Evolutionary conservation across 2,329 filamentous ascomycete genomes (phyloP), one percentile per base, ranked within the genome.

Genomic region (Chrysosporium queenslandicum): DNA sequence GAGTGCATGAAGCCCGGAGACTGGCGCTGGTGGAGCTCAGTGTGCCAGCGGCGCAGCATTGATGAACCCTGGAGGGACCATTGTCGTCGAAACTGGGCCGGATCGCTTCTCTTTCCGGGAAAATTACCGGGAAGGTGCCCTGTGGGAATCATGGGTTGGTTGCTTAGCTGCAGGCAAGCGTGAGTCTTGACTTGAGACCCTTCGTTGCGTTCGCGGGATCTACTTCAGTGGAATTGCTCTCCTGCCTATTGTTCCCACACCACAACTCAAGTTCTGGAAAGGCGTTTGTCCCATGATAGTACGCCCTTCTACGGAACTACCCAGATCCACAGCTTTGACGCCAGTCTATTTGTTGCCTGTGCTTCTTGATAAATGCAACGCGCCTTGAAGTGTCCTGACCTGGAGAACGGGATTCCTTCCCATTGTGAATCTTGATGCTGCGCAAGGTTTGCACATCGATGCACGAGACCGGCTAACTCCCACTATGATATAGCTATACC

Each of bases 91-190:
- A 30, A 29, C n/a, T 50, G 37, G 39, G 48, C 48, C 5, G 39
- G 30, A 43, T 23, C 37, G 7, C 32, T 42, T 16, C n/a, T 50
- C 8, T 46, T 20, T 32, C 27, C 20, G 14, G 25, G 21, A n/a
- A 40, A 12, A 11, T 4, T 21, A 7, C 32, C 37, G 4, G 30
- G 20, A n/a, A 12, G 16, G 29, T 55, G 43, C 25, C 30, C 54
- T 9, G 48, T 67, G 12, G 66, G 65, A 0, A 58, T 57, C 0
- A 58, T 67, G 57, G 66, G 63, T 2, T 68, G 65, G 64, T 57
- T 68, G 1, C 54, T 60, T 1, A 55, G 58, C 11, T 68, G 64
- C 46, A 58, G 61, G 12, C 61, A 66, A 55, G 65, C 66, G 25
- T 68, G 64, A 53, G 12, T 57, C 1, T 11, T 2, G 16, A 25